Base-by-base conservation (phyloP, 2,329 filamentous ascomycete genomes). In the Penicillium nordicum region DNA sequence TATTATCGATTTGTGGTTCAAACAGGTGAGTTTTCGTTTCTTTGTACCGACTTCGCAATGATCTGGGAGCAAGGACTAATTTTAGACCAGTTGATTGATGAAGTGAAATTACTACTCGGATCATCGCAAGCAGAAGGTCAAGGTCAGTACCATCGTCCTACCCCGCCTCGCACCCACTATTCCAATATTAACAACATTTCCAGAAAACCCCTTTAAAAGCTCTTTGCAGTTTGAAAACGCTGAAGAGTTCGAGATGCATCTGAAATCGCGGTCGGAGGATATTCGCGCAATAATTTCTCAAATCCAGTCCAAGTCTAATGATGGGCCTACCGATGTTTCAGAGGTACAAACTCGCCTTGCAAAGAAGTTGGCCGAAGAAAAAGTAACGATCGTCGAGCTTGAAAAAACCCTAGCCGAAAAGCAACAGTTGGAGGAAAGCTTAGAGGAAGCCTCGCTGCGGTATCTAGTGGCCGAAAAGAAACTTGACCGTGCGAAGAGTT, bases 401-500 rank as follows among this genome's bases (percentile, higher is more conserved):
- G 90, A 95, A 63, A 84, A 87, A 52, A 78, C 92, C 12, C 82
- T 85, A 47, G 80, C 84, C 7, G 92, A 97, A 67, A 95, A 94
- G 67, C 88, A 95, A 52, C 86, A 90, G 64, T 80, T 96, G 4
- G 90, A 90, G 45, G 89, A 94, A 67, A 88, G 93, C 60, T 80
- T 97, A 21, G 93, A 97, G 70, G 88, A 85, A 34, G 94, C 93
- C 16, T 96, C 92, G 5, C 80, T 96, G 57, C 85, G 94, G 62
- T 97, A 96, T 69, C 90, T 97, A 79, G 90, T 95, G 64, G 94
- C 94, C 0, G 94, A 99, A 73, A 95, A 96, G 78, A 94, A 92
- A 72, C 80, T 97, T 50, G 94, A 99, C 72, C 86, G 94, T 42
- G 85, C 88, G 25, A 93, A 90, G 74, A 99, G 94, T 70, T 79